Base-by-base conservation (phyloP, 2,329 filamentous ascomycete species). In the Orbilia blumenaviensis region DNA sequence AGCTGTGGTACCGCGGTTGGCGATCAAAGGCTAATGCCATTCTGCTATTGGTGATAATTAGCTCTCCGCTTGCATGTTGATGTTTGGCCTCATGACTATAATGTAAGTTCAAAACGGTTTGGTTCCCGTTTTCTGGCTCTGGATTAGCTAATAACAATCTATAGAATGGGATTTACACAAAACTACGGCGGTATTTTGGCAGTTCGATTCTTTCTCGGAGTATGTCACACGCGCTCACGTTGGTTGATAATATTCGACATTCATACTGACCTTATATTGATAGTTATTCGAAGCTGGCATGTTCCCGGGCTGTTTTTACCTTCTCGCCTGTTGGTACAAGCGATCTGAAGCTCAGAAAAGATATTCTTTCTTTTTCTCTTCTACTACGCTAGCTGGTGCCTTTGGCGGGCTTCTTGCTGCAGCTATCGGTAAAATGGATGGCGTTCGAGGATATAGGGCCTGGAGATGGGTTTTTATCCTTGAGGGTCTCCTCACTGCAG, bases 301-400 rank as follows among this genome's bases (percentile, higher is more conserved):
- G 87, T 92, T 92, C 78, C 90, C 90, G 1, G 91, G 90, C 34
- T 90, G 89, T 83, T 86, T 91, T 81, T 91, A 93, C 81, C 84
- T 94, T 6, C 71, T 93, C 77, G 89, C 92, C 71, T 94, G 94
- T 90, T 96, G 92, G 93, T 99, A 98, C 80, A 89, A 90, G 74
- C 89, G 94, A 74, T 86, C 86, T 48, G 95, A 98, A 83, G 93
- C 94, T 1, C 94, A 98, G 83, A 92, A 93, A 81, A 89, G 95
- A 29, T 97, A 94, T 84, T 92, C 90, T 14, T 94, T 98, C 85
- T 98, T 98, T 86, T 98, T 98, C 85, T 90, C 88, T 80, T 92
- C 87, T 27, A 94, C 92, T 0, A 91, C 90, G 0, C 85, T 94
- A 2, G 92, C 92, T 0, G 92, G 92, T 32, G 92, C 93, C 0